Conservation (phyloP, 371 early-diverging fungal species). For the Mucor racemosus region DNA sequence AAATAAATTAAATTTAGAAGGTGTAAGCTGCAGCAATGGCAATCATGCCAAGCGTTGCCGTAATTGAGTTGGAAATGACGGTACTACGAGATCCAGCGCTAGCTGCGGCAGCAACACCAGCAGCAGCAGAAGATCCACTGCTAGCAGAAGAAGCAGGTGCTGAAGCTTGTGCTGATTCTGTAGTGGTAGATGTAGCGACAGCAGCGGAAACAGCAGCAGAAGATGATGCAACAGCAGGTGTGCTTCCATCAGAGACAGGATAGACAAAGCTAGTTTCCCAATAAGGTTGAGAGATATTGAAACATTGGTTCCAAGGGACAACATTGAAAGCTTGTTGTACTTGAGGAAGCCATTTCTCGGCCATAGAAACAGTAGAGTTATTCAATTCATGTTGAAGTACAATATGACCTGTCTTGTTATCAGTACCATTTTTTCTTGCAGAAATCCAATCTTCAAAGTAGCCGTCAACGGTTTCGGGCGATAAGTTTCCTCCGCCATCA, state of each 20-base stretch:
- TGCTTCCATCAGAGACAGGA: conserved; percentile 19
- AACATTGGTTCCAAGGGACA: conserved; percentile 55
- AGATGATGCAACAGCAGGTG: neutral
- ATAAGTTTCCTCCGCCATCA: conserved; percentile 42
- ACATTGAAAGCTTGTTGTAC: conserved; percentile 48
- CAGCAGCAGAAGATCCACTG: neutral
- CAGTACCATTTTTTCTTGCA: conserved; percentile 38
- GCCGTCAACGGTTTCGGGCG: conserved; percentile 40
- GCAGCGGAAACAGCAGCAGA: neutral
- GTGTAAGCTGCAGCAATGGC: conserved; percentile 5
- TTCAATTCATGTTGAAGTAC: conserved; percentile 57
- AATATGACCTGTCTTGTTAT: conserved; percentile 45
- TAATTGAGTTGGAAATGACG: neutral
- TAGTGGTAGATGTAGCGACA: neutral
- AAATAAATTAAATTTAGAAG: conserved; percentile 3
- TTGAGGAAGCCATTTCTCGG: conserved; percentile 52
- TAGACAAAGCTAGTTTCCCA: conserved; percentile 48
- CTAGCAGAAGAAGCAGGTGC: neutral
- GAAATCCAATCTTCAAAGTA: conserved; percentile 51
- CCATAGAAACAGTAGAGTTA: conserved; percentile 46
- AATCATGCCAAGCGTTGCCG: conserved; percentile 1
- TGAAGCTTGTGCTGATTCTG: neutral
- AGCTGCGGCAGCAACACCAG: neutral
- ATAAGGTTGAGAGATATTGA: conserved; percentile 56
- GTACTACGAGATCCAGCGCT: neutral